Evolutionary conservation across 108 stramenopile species (phyloP), one percentile per base, ranked within the genome.

Genomic region (Nitzschia putrida): DNA sequence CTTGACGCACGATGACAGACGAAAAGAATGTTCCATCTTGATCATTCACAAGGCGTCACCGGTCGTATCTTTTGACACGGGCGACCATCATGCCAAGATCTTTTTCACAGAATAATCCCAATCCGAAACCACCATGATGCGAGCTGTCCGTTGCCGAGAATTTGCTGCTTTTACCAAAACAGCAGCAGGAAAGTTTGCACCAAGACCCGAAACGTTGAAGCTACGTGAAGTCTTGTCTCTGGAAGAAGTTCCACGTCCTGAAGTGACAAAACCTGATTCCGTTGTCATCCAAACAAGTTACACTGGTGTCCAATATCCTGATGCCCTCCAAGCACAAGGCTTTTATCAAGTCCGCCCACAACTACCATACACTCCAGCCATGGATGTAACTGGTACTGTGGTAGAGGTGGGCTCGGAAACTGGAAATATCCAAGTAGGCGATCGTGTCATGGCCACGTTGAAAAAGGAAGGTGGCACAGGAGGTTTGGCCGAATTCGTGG

Each of bases 221-320:
- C 38, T 81, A 0, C 29, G 67, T 13, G 60, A 76, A 9, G 66
- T 72, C 29, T 39, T 81, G 22, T 56, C 64, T 5, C 63, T 77
- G 22, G 76, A 77, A 24, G 66, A 37, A 10, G 39, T 69, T 54
- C 82, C 55, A 53, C 67, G 41, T 7, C 68, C 61, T 39, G 64
- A 25, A 23, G 61, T 68, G 69, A 56, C 0, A 52, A 39, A 22
- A 45, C 21, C 24, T 9, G 53, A 53, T 41, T n/a, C 37, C 16
- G 81, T 89, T 29, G 59, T 86, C 47, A 83, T 89, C 50, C 60
- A 78, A 14, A 75, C 79, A 20, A 68, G 80, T 24, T 89, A 82
- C 57, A 81, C 74, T 8, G 88, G 88, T n/a, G 69, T 89, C 8
- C 88, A 89, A 71, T 89, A 89, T 74, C 88, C 88, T 20, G 88